Percentiles rank a stretch among this genome's conserved stretches.
These are phyloP conservation scores for Cyclospora cayetanensis DNA, from an alignment of 169 alveolate species.

Conservation along the genomic window DNA sequence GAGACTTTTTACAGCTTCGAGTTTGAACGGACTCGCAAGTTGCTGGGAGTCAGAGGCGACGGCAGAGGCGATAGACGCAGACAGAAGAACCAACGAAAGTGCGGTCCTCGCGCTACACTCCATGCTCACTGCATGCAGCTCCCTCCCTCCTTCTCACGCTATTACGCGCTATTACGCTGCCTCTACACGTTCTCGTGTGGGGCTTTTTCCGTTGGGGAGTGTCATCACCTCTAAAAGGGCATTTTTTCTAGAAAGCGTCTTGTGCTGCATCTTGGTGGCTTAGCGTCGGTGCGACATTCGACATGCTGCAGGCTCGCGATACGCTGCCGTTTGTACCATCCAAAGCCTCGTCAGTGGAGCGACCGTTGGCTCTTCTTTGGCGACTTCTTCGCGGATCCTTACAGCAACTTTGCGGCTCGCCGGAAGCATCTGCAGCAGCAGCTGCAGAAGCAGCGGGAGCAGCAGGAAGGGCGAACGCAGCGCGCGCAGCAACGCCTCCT, in stretches of 20 bases:
- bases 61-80: neutral
- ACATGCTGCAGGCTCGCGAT: neutral
- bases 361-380: neutral
- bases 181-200: too few species aligned
- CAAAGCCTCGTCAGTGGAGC: neutral
- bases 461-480: neutral
- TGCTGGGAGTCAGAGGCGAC: neutral
- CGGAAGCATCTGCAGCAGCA: neutral
- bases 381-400: neutral
- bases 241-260: too few species aligned
- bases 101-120: too few species aligned
- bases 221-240: too few species aligned
- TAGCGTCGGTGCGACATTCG: too few species aligned
- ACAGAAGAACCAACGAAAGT: neutral
- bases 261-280: too few species aligned
- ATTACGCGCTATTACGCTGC: too few species aligned
- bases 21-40: neutral
- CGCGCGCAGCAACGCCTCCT: neutral
- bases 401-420: constrained; percentile 4
- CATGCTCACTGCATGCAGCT: too few species aligned
- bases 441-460: constrained; percentile 2
- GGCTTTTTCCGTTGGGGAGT: too few species aligned
- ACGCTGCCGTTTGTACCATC: neutral
- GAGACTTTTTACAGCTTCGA: neutral
- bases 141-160: too few species aligned